These are phyloP conservation scores for Stentor coeruleus DNA, from an alignment of 73 alveolate genomes.

Conservation along the genomic window DNA sequence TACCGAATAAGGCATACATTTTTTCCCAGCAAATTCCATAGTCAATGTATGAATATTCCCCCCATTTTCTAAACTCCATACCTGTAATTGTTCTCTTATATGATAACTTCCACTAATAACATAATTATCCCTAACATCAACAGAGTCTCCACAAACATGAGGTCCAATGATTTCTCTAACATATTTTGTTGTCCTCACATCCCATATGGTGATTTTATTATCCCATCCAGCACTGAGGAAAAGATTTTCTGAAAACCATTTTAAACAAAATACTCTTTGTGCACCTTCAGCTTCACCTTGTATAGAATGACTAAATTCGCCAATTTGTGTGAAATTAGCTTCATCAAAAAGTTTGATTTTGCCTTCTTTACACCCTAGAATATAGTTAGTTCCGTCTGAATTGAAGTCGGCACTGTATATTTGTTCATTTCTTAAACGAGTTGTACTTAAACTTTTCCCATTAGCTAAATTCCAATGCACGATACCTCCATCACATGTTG, in stretches of 20 bases:
- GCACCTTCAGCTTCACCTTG: constrained; percentile 17
- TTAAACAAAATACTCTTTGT: constrained; percentile 46
- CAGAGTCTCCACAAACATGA: constrained; percentile 55
- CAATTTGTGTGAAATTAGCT: constrained; percentile 12
- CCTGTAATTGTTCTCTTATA: constrained; percentile 53
- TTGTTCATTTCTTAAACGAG: constrained; percentile 37
- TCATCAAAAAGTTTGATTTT: constrained; percentile 49
- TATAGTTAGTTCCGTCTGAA: constrained; percentile 48
- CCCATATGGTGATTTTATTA: constrained; percentile 48
- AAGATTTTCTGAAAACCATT: constrained; percentile 37
- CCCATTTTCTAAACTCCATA: constrained; percentile 65
- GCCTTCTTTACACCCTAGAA: constrained; percentile 48
- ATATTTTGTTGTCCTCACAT: constrained; percentile 43
- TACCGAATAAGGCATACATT: constrained; percentile 58
- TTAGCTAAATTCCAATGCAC: constrained; percentile 61
- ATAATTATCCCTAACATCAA: constrained; percentile 49
- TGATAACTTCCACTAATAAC: constrained; percentile 53
- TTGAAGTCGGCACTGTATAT: constrained; percentile 41
- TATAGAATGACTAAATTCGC: too few relatives aligned
- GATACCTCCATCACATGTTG: constrained; percentile 54
- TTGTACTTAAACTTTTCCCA: constrained; percentile 39
- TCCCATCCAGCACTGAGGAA: constrained; percentile 70
- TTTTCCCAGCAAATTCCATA: neutral
- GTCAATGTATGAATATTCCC: neutral
- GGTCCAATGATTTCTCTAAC: constrained; percentile 60